Percentiles rank a stretch among this genome's conserved stretches.
Conservation (phyloP, 2,329 filamentous ascomycete species). For the Sclerotinia spermophila region DNA sequence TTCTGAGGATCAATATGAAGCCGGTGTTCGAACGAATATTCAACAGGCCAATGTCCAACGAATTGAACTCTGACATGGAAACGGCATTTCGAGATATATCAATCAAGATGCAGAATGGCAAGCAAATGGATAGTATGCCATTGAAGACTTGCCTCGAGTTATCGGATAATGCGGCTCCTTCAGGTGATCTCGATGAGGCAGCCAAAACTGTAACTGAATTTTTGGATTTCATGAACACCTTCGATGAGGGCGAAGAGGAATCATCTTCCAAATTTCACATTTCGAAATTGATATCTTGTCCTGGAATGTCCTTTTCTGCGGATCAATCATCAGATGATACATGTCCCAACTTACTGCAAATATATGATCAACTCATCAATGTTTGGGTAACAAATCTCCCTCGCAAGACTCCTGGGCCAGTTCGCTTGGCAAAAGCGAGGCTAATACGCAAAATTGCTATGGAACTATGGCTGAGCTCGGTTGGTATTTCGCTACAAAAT, state of each 20-base stretch:
- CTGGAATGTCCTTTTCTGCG: slow-evolving; percentile 18
- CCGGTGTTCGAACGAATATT: slow-evolving; percentile 13
- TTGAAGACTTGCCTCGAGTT: slow-evolving; percentile 27
- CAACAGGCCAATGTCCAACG: background rate
- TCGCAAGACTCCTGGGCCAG: slow-evolving; percentile 23
- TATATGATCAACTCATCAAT: slow-evolving; percentile 35
- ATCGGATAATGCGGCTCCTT: slow-evolving; percentile 22
- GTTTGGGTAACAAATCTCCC: slow-evolving; percentile 35
- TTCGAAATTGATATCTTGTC: slow-evolving; percentile 25
- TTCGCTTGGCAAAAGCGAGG: slow-evolving; percentile 34
- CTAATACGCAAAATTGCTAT: slow-evolving; percentile 32
- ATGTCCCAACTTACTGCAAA: slow-evolving; percentile 25
- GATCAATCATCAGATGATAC: background rate
- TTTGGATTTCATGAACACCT: slow-evolving; percentile 24
- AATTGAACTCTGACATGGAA: slow-evolving; percentile 3
- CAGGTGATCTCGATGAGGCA: slow-evolving; percentile 32
- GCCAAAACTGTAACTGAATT: slow-evolving; percentile 25
- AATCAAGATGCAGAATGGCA: slow-evolving; percentile 12
- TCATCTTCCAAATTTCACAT: slow-evolving; percentile 22
- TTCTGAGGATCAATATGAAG: slow-evolving; percentile 15
- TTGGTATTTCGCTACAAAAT: slow-evolving; percentile 30
- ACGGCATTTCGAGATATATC: slow-evolving; percentile 12
- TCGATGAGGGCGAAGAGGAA: slow-evolving; percentile 20
- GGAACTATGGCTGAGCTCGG: slow-evolving; percentile 35
- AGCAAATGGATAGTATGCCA: slow-evolving; percentile 19